phyloP scores from a whole-genome alignment of 73 alveolate species.

The Uronychia binucleata region DNA sequence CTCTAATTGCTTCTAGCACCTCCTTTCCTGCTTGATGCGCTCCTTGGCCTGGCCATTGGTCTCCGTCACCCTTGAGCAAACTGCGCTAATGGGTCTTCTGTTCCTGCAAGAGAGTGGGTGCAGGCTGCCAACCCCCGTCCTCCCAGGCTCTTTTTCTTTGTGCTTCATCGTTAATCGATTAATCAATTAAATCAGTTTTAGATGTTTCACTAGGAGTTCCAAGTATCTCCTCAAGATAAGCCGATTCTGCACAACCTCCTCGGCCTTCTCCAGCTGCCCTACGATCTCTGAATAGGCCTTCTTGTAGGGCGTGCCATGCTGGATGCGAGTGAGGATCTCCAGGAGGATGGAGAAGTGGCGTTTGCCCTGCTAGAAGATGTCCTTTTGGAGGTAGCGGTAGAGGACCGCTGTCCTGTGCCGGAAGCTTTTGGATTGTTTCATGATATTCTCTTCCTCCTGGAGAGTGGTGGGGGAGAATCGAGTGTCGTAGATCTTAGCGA shows the following conservation, averaged over 20 bases:
- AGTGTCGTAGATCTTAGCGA: constrained; percentile 3
- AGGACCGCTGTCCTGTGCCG: constrained; percentile 29
- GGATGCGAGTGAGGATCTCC: constrained; percentile 13
- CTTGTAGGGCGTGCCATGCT: constrained; percentile 9
- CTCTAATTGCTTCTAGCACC: neutral
- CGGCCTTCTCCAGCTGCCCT: constrained; percentile 21
- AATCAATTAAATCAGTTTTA: too few species aligned
- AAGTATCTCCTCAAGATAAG: constrained; percentile 29
- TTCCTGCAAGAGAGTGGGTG: too few species aligned
- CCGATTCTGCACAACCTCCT: constrained; percentile 20
- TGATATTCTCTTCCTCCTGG: constrained; percentile 11
- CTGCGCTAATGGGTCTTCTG: neutral
- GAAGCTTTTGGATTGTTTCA: constrained; percentile 6
- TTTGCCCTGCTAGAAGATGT: constrained; percentile 6
- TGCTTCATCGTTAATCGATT: too few species aligned
- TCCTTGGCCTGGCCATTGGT: neutral
- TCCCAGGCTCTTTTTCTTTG: too few species aligned
- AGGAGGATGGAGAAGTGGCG: neutral
- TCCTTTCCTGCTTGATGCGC: neutral
- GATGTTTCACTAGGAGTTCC: constrained; percentile 1
- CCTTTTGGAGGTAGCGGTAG: constrained; percentile 33
- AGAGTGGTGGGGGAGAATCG: constrained; percentile 11
- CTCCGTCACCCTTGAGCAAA: neutral
- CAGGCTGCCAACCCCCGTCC: too few species aligned
- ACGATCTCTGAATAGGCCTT: constrained; percentile 22